Conservation (phyloP, 2,329 filamentous ascomycete species). For the Sporothrix schenckii region DNA sequence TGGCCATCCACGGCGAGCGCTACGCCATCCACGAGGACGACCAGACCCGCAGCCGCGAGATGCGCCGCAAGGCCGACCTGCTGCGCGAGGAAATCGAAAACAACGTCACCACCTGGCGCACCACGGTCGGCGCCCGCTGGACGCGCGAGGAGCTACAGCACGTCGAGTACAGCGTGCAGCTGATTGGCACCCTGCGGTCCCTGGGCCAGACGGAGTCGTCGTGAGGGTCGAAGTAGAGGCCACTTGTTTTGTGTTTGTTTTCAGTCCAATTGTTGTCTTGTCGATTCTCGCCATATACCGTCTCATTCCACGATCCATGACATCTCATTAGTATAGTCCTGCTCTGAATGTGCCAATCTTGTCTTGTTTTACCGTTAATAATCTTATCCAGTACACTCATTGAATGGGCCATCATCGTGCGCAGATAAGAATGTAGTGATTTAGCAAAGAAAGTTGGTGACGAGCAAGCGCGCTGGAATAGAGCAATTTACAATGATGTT, state of each 20-base stretch:
- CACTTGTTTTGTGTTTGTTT: background rate
- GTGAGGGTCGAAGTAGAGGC: background rate
- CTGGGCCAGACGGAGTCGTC: background rate
- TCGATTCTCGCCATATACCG: too few species aligned
- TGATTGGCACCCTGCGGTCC: slow-evolving; percentile 15
- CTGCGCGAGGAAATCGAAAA: slow-evolving; percentile 32
- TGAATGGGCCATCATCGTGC: background rate
- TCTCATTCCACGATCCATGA: too few species aligned
- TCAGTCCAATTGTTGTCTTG: too few species aligned
- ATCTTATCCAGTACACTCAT: too few species aligned
- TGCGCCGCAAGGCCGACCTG: slow-evolving; percentile 29
- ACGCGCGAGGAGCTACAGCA: slow-evolving; percentile 25
- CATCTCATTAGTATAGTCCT: background rate
- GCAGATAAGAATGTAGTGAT: background rate
- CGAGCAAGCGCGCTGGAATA: background rate
- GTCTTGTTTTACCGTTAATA: background rate
- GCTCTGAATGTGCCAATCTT: background rate
- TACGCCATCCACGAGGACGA: slow-evolving; percentile 29
- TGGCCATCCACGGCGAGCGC: slow-evolving; percentile 30
- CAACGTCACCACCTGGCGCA: slow-evolving; percentile 26
- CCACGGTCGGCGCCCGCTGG: slow-evolving; percentile 23
- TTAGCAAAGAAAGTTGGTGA: background rate
- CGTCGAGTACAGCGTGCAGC: slow-evolving; percentile 24
- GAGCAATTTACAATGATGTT: background rate
- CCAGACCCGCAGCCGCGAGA: background rate